Evolutionary conservation across 371 early-diverging fungal genomes (phyloP), one percentile per base, ranked within the genome.

Genomic region (Dinochytrium kinnereticum): DNA sequence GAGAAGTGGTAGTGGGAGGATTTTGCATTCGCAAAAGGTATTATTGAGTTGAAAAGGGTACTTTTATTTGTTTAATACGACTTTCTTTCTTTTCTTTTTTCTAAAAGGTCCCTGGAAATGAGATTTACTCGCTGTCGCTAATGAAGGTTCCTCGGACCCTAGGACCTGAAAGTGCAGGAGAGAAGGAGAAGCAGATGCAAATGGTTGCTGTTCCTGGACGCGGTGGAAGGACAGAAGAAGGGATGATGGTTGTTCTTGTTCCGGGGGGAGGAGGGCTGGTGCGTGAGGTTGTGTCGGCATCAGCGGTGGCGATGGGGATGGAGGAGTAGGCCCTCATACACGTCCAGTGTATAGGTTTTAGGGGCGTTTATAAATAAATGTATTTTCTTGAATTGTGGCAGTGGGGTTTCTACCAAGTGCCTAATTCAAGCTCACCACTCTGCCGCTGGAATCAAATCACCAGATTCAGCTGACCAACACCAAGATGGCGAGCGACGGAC

Each of bases 91-190:
- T 61, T 61, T 17, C 57, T 55, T 19, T 26, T 55, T 17, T 61
- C 3, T 61, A 7, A 7, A 10, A 61, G 61, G 34, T 61, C 24
- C 61, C 61, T 5, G 61, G 34, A 3, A 61, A 61, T 37, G 36
- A 28, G 61, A 61, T 61, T 15, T 61, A 61, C 26, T 61, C 36
- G 57, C 57, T 55, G 5, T 55, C 57, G 21, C 57, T 30, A 17
- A 30, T 30, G 17, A 19, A 30, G 26, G 24, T 15, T 5, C 57
- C 57, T 55, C 17, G 24, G 7, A 55, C 57, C 10, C 21, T 19
- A 49, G 49, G 15, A 49, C 49, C 13, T 15, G 49, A n/a, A 49
- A 15, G 49, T 49, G 15, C 13, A 49, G 49, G n/a, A 49, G n/a
- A n/a, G 49, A 49, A n/a, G 26, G 7, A 55, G 57, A 10, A 24